Evolutionary conservation across 345 rosid species (phyloP).

Genomic region (Eucalyptus coolabah): DNA sequence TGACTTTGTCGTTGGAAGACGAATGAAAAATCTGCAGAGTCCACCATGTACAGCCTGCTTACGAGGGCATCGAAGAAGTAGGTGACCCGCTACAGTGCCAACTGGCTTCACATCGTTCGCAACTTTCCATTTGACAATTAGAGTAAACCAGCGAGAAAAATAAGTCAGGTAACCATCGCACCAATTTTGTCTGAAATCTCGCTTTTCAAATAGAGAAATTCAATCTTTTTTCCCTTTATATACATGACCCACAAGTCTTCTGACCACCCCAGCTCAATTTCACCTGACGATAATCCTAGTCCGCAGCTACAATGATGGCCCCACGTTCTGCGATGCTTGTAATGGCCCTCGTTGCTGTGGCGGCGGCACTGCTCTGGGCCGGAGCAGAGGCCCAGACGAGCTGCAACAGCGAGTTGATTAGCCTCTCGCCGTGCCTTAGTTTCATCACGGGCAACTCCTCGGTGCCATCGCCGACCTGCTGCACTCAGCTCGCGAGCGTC

Average conservation of each 20-base stretch:
- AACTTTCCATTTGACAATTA: neutral
- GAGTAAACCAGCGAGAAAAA: neutral
- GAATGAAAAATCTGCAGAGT: neutral
- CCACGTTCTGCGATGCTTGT: neutral
- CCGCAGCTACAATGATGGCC: neutral
- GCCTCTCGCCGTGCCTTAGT: conserved; percentile 7
- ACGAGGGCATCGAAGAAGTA: neutral
- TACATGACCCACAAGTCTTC: neutral
- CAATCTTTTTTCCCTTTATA: neutral
- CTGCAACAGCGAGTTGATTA: neutral
- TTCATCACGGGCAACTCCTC: conserved; percentile 11
- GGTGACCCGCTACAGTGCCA: neutral
- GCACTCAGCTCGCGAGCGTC: conserved; percentile 5
- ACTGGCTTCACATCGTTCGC: neutral
- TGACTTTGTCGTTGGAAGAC: neutral
- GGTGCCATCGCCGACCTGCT: conserved; percentile 10
- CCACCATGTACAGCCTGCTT: neutral
- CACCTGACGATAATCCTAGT: neutral
- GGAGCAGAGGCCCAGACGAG: neutral
- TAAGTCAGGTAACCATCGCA: neutral
- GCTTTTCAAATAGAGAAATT: neutral
- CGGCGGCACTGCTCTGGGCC: neutral
- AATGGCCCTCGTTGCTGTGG: neutral
- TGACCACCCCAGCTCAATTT: neutral
- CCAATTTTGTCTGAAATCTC: neutral